These are phyloP conservation scores for Cardiospermum halicacabum DNA, from an alignment of 345 rosid species.

Conservation along the genomic window DNA sequence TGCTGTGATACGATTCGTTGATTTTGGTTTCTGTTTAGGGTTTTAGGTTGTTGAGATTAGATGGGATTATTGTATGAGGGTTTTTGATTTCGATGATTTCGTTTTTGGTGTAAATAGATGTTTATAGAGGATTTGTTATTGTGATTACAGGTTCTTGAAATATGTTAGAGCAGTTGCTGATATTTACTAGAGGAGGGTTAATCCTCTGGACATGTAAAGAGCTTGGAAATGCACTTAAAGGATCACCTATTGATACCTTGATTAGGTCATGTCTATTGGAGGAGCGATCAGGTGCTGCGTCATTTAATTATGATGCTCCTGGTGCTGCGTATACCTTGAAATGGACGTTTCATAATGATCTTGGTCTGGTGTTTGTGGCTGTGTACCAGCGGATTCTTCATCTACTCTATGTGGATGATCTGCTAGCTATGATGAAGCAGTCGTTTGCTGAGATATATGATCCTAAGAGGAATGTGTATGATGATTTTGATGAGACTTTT, in stretches of 20 bases:
- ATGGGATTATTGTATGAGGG: background rate
- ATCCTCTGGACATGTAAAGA: conserved; percentile 98
- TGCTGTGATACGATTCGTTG: background rate
- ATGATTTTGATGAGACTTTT: conserved; percentile 74
- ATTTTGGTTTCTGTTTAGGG: background rate
- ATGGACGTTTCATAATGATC: conserved; percentile 96
- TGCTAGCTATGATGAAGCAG: conserved; percentile 69
- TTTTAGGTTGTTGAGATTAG: background rate
- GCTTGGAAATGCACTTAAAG: conserved; percentile 86
- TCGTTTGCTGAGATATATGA: conserved; percentile 78
- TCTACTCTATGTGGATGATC: conserved; percentile 83
- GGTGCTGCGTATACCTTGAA: conserved; percentile 90
- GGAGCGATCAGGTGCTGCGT: conserved; percentile 88
- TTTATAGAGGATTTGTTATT: background rate
- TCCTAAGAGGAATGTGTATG: conserved; percentile 53
- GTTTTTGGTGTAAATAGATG: no score
- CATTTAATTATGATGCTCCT: conserved; percentile 66
- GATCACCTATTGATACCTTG: conserved; percentile 88
- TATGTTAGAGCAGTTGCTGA: conserved; percentile 92
- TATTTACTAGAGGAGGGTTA: conserved; percentile 95
- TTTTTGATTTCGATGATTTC: no score
- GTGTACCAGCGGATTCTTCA: conserved; percentile 94
- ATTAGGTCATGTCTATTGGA: conserved; percentile 91
- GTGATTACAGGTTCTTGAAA: conserved; percentile 29
- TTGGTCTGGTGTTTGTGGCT: conserved; percentile 93